These are phyloP conservation scores for Marchantia paleacea DNA, from an alignment of 225 moss, liverwort and hornwort species.

Conservation along the genomic window DNA sequence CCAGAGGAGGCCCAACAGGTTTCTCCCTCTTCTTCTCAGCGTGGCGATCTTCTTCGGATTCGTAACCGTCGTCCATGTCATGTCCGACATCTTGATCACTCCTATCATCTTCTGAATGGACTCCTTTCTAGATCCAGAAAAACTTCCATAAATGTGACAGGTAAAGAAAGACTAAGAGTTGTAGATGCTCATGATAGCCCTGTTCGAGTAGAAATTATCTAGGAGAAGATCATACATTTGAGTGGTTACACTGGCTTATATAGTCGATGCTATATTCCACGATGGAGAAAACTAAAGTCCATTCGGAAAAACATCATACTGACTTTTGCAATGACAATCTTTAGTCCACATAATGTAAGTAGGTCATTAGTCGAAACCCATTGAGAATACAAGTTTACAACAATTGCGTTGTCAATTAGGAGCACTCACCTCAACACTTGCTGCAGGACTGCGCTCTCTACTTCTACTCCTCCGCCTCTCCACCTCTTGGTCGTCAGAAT, in stretches of 20 bases:
- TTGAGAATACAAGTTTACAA: no score
- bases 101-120: slow-evolving; percentile 71
- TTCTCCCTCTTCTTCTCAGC: slow-evolving; percentile 84
- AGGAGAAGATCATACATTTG: no score
- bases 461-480: slow-evolving; percentile 57
- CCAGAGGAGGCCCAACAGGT: slow-evolving; percentile 85
- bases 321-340: no score
- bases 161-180: not conserved
- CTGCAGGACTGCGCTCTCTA: slow-evolving; percentile 52
- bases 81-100: slow-evolving; percentile 66
- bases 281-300: no score
- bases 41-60: slow-evolving; percentile 70
- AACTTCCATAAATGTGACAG: not conserved
- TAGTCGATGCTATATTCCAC: no score
- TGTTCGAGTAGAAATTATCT: no score
- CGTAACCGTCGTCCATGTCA: slow-evolving; percentile 59
- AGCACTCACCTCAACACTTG: slow-evolving; percentile 58
- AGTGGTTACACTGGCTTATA: no score
- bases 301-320: no score
- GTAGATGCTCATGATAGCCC: no score
- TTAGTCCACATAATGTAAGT: no score
- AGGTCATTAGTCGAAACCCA: no score
- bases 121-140: slow-evolving; percentile 32
- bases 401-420: not conserved
- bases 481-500: slow-evolving; percentile 73